Conservation (phyloP, 176 grass and related monocot species). For the Oryza meyeriana region DNA sequence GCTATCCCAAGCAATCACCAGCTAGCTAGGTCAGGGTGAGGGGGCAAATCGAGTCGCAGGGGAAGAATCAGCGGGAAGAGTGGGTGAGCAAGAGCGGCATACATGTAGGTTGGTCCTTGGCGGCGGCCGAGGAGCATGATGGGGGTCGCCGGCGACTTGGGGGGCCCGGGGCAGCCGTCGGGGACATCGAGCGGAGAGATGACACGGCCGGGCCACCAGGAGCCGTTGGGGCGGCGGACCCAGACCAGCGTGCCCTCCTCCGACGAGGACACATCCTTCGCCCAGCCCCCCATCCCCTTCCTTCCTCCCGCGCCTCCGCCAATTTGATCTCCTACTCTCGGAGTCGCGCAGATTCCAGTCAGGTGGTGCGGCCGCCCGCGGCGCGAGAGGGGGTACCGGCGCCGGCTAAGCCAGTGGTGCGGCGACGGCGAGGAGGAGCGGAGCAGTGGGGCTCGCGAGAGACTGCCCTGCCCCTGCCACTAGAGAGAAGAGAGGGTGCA, state of each 20-base stretch:
- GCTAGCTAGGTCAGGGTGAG: not conserved
- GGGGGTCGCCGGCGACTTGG: conserved; percentile 39
- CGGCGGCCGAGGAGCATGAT: conserved; percentile 65
- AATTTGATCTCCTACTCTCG: not conserved
- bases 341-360: no score
- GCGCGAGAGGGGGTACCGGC: not conserved
- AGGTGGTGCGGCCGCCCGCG: not conserved
- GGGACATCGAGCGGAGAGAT: conserved; percentile 45
- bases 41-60: not conserved
- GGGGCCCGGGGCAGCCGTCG: conserved; percentile 26
- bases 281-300: not conserved
- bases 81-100: not conserved
- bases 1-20: conserved; percentile 13
- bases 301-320: not conserved
- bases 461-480: no score
- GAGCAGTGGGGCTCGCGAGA: not conserved
- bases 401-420: not conserved
- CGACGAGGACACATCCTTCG: conserved; percentile 30
- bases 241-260: conserved; percentile 55
- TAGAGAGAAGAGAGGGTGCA: not conserved
- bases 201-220: conserved; percentile 71
- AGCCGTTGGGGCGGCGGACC: conserved; percentile 61
- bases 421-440: not conserved
- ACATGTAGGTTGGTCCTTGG: conserved; percentile 44
- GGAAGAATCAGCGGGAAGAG: not conserved